Conservation (phyloP, 768 basidiomycete species). For the Termitomyces sp. region DNA sequence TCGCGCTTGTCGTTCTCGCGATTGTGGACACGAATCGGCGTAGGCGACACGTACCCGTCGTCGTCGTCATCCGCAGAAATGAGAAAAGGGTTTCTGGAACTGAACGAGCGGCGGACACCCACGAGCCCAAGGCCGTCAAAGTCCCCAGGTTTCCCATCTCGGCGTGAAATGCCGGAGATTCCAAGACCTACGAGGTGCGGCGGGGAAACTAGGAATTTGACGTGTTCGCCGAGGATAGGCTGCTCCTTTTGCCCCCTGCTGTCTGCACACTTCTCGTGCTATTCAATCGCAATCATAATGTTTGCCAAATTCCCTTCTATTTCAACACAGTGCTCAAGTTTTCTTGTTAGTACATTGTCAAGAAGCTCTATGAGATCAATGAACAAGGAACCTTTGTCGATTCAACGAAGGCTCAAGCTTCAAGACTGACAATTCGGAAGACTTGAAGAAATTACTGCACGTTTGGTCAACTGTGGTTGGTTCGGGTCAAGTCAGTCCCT, state of each 20-base stretch:
- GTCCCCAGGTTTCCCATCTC: constrained; percentile 5
- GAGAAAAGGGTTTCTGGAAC: not conserved
- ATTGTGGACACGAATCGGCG: not conserved
- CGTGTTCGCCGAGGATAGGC: constrained; percentile 72
- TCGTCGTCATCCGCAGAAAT: not conserved
- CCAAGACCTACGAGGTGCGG: constrained; percentile 10
- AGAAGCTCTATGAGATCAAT: constrained; percentile 74
- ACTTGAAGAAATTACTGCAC: constrained; percentile 41
- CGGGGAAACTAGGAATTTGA: not conserved
- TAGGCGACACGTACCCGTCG: constrained; percentile 7
- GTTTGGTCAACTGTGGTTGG: constrained; percentile 77
- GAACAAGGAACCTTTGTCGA: constrained; percentile 62
- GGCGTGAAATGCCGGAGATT: constrained; percentile 11
- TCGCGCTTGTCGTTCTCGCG: not conserved
- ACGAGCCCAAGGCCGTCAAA: constrained; percentile 14
- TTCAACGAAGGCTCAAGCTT: constrained; percentile 36
- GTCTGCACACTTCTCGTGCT: constrained; percentile 71
- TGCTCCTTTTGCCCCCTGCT: constrained; percentile 76
- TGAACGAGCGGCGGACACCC: constrained; percentile 9
- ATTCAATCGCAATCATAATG: constrained; percentile 90
- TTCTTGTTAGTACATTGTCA: constrained; percentile 63
- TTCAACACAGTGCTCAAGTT: not conserved
- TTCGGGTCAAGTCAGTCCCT: constrained; percentile 48
- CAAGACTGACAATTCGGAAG: constrained; percentile 27
- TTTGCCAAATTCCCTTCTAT: constrained; percentile 28